Evolutionary conservation across 148 eudicot genomes (phyloP).

Genomic region (Vaccinium macrocarpon): DNA sequence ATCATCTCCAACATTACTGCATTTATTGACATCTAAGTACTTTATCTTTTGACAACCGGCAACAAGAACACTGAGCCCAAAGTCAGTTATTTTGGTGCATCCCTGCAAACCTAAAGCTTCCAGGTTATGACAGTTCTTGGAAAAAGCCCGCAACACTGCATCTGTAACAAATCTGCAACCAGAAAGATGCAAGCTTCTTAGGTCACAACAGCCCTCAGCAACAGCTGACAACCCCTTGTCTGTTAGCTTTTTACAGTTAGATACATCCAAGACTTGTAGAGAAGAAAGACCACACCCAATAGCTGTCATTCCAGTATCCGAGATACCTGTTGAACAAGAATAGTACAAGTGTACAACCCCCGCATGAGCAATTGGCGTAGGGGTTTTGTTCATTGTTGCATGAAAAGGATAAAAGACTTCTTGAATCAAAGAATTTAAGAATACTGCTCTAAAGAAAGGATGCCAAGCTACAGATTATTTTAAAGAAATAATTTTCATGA

Average conservation of each 20-base stretch:
- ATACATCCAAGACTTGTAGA: conserved; percentile 71
- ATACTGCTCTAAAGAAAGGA: background rate
- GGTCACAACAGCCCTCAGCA: conserved; percentile 70
- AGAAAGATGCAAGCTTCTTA: conserved; percentile 66
- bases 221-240: conserved; percentile 73
- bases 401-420: background rate
- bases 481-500: background rate
- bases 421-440: background rate
- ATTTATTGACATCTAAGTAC: conserved; percentile 68
- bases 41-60: conserved; percentile 61
- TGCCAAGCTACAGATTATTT: background rate
- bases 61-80: conserved; percentile 62
- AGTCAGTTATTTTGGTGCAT: conserved; percentile 72
- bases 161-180: conserved; percentile 83
- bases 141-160: conserved; percentile 45
- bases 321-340: conserved; percentile 55
- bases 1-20: conserved; percentile 71
- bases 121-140: conserved; percentile 58
- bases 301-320: conserved; percentile 69
- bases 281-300: conserved; percentile 64
- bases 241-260: conserved; percentile 77
- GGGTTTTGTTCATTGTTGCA: background rate
- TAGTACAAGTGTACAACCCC: background rate
- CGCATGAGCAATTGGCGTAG: conserved; percentile 6
- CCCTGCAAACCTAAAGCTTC: conserved; percentile 69